Base-by-base conservation (phyloP, 78 protist genomes). In the Emiliania huxleyi region DNA sequence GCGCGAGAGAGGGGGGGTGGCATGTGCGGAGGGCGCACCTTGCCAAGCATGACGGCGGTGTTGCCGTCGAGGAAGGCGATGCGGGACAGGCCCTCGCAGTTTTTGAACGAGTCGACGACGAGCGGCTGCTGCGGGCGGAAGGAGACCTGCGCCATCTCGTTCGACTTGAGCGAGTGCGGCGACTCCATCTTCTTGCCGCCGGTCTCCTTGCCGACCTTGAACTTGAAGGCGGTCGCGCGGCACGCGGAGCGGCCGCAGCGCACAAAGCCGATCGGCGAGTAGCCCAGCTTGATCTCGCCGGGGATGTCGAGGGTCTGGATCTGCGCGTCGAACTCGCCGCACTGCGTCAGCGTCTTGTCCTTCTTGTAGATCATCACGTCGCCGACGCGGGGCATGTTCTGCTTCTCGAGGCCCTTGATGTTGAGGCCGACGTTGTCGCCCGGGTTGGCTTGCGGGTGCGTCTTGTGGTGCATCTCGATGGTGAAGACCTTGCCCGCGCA, bases 51-150 rank as follows among this genome's bases (percentile, higher is more conserved):
- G 87, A 94, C 95, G 26, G 92, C 95, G 37, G 95, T 79, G 94
- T 94, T 93, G 77, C 97, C 94, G 69, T 96, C 97, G 69, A 96
- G 95, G 94, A 95, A 93, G 92, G 97, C 96, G 49, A 94, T 79
- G 83, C 95, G 95, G 26, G 93, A 93, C 23, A 92, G 94, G 90
- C 96, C 96, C 93, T 94, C 96, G 93, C 96, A 95, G 92, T 71
- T 52, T 88, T 87, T 91, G 94, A 94, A 94, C 35, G 93, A 62
- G 91, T 92, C 94, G 92, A 94, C 93, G 84, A 94, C 94, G 89
- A 95, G 71, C 38, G 97, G 96, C 94, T 91, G 93, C 92, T 55
- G 81, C 69, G 97, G 97, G 81, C 37, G 94, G 91, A 95, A 93
- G 49, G 35, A 52, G 44, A 93, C 93, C 95, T 94, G 35, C 29